Evolutionary conservation across 2,329 filamentous ascomycete genomes (phyloP), one percentile per base, ranked within the genome.

Genomic region (Reticulascus tulasneorum): DNA sequence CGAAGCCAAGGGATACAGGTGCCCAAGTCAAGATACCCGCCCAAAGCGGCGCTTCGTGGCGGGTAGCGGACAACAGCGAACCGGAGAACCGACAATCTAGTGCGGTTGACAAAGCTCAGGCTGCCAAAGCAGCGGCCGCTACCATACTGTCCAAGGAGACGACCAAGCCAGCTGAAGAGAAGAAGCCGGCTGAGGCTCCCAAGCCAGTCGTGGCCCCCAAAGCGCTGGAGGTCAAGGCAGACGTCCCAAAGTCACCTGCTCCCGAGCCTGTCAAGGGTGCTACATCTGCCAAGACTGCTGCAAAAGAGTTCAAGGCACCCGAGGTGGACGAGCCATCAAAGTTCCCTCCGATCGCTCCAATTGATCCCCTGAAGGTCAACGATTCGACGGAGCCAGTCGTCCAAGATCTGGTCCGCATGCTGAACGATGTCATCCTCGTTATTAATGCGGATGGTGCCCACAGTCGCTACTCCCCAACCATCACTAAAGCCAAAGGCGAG

Each of bases 361-460:
- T 97, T 49, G 86, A 95, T 55, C 79, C 89, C 43, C 68, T 96
- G 40, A 75, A 75, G 33, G 76, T 94, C 17, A 73, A 78, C 35
- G 77, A 88, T 51, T 87, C 85, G 35, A 79, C 82, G 41, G 91
- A 97, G 58, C 86, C 87, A 19, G 76, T 95, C 23, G 86, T 97
- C 16, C 89, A 96, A 63, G 88, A 97, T 53, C 73, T 98, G 6
- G 88, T 94, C 41, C 91, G 87, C 67, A 91, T 95, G 66, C 75
- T 98, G 51, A 98, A 98, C 66, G 88, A 94, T 61, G 84, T 98
- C 52, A 95, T 98, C 56, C 82, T 86, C 8, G 87, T 94, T 29
- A 82, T 96, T 58, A 95, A 96, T 60, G 85, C 86, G 39, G 91
- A 95, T 58, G 79, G 83, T 43, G 79, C 86, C 38, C 78, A 83